Evolutionary conservation across 768 basidiomycete genomes (phyloP).

Genomic region (Termitomyces sp.): DNA sequence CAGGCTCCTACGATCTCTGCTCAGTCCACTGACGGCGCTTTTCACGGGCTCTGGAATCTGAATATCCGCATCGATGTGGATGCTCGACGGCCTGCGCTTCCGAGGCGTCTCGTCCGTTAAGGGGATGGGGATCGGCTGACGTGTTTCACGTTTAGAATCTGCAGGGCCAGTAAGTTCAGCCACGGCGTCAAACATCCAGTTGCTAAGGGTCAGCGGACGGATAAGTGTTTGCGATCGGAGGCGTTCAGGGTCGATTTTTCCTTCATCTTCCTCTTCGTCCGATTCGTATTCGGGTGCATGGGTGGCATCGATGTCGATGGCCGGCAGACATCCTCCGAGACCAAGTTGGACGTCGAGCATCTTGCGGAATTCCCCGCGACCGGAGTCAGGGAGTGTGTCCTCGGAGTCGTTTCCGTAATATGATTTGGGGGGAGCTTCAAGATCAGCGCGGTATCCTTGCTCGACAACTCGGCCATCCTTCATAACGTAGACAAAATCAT

Average conservation of each 20-base stretch:
- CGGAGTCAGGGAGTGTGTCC: constrained; percentile 16
- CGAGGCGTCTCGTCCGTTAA: constrained; percentile 14
- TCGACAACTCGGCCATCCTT: constrained; percentile 77
- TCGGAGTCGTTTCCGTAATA: background rate
- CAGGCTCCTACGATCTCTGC: constrained; percentile 46
- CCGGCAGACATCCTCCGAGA: constrained; percentile 48
- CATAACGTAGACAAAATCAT: constrained; percentile 93
- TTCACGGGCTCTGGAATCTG: constrained; percentile 1
- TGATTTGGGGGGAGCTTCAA: constrained; percentile 43
- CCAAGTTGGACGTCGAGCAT: constrained; percentile 61
- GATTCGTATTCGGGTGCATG: constrained; percentile 17
- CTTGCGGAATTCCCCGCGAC: constrained; percentile 62
- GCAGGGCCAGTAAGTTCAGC: constrained; percentile 50
- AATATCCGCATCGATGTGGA: constrained; percentile 19
- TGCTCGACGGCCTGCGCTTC: constrained; percentile 18
- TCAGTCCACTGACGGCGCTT: background rate
- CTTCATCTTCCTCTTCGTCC: constrained; percentile 38
- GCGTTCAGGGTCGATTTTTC: constrained; percentile 23
- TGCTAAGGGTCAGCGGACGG: constrained; percentile 61
- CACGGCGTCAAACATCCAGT: constrained; percentile 84
- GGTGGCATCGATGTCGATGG: constrained; percentile 45
- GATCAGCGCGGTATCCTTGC: constrained; percentile 81
- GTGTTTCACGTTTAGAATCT: constrained; percentile 11
- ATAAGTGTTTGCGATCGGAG: constrained; percentile 35
- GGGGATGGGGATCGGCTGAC: constrained; percentile 32